Conservation (phyloP, 2,329 filamentous ascomycete species). For the Tympanopsis confertula region DNA sequence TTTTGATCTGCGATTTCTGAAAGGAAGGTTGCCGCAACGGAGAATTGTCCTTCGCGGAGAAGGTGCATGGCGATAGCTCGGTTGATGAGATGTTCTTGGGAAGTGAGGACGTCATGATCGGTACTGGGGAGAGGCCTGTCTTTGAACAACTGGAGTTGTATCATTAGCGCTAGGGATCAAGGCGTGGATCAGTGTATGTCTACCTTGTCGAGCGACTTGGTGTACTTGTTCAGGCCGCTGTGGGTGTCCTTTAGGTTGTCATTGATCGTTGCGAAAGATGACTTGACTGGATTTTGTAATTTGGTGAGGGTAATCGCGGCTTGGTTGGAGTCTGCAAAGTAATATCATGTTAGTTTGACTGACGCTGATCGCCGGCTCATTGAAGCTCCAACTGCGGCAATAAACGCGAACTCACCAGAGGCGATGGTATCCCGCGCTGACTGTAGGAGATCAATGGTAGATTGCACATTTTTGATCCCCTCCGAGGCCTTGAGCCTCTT, state of each 20-base stretch:
- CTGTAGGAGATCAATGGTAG: conserved; percentile 67
- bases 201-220: conserved; percentile 75
- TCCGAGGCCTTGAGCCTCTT: conserved; percentile 58
- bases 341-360: conserved; percentile 4
- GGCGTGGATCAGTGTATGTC: conserved; percentile 22
- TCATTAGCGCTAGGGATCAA: not conserved
- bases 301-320: conserved; percentile 68
- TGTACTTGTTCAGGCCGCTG: conserved; percentile 70
- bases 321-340: conserved; percentile 50
- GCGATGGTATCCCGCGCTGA: conserved; percentile 64
- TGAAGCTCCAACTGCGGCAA: not conserved
- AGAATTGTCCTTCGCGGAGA: conserved; percentile 85
- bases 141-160: conserved; percentile 44
- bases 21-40: conserved; percentile 75
- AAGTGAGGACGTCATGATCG: conserved; percentile 69
- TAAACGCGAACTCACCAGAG: conserved; percentile 36
- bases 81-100: conserved; percentile 70
- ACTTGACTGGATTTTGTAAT: conserved; percentile 75
- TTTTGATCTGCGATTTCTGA: conserved; percentile 43
- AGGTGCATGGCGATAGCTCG: conserved; percentile 94
- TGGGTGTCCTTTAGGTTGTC: conserved; percentile 75
- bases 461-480: conserved; percentile 69
- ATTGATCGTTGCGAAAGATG: conserved; percentile 69
- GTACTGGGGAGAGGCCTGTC: conserved; percentile 59
- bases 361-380: conserved; percentile 3